A percentile compares a stretch with the other conserved stretches of the same genome.
phyloP scores from a whole-genome alignment of 306 rosid genomes.

The Trichosanthes cucumerina region DNA sequence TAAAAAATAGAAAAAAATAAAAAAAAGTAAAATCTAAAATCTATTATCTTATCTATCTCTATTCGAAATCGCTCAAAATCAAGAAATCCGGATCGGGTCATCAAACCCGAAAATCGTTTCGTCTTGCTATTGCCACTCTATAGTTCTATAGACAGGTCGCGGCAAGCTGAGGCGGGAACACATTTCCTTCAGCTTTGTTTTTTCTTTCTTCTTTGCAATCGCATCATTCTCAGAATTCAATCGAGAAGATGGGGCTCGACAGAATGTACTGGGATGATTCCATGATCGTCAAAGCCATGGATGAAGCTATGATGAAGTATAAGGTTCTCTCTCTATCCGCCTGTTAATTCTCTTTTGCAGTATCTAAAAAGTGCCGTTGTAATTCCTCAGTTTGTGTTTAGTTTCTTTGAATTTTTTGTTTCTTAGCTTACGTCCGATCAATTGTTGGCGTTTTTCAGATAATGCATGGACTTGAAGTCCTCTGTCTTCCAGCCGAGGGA shows the following conservation, averaged over 20 bases:
- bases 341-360: not conserved
- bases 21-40: no score
- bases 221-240: not conserved
- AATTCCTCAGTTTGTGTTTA: not conserved
- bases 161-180: conserved; percentile 1
- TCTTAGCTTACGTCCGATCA: not conserved
- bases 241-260: conserved; percentile 38
- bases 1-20: no score
- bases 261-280: conserved; percentile 82
- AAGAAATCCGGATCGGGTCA: not conserved
- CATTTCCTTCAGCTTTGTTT: not conserved
- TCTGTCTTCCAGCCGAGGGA: conserved; percentile 12
- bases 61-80: no score
- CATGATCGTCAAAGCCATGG: conserved; percentile 63
- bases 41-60: no score
- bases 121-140: not conserved
- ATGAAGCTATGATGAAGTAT: conserved; percentile 56
- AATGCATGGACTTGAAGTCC: conserved; percentile 35
- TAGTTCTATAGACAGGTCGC: not conserved
- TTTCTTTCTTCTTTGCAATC: not conserved
- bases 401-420: not conserved
- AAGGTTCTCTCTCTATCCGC: conserved; percentile 30
- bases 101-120: not conserved
- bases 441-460: conserved; percentile 21
- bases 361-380: not conserved